Base-by-base conservation (phyloP, 2,329 filamentous ascomycete species). In the Fusarium haematococcum region DNA sequence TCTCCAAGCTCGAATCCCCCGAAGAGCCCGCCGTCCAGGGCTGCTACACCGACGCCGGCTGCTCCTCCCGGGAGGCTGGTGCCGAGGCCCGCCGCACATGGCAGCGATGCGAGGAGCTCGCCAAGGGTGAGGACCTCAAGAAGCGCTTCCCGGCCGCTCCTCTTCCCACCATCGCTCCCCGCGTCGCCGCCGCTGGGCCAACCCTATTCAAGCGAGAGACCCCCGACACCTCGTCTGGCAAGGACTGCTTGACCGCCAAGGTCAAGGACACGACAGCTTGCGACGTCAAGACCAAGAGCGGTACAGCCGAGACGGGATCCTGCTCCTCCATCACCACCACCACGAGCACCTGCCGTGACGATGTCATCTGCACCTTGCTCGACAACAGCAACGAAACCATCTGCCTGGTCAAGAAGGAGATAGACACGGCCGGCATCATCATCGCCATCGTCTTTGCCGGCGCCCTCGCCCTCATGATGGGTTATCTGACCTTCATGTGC, bases 401-500 rank as follows among this genome's bases (percentile, higher is more conserved):
- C n/a, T 89, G 87, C 84, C 82, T 83, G 71, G 81, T 83, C 78
- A 68, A 58, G 50, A 43, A 75, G 37, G 85, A 84, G 75, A 80
- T 89, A 63, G 84, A 83, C 74, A 77, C 83, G 2, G 82, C 82
- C 45, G 88, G 86, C 70, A 82, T 88, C 76, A 81, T 88, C 78
- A 83, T 90, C 71, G 81, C 84, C 76, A 81, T 88, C 71, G 75
- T 86, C 79, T 86, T 91, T 41, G 85, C 82, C 65, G 71, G 80
- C n/a, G 81, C 79, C 68, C 76, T 86, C 70, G 79, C 81, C 71
- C 50, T 83, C 61, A 80, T 83, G 73, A 69, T 86, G 69, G 80
- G 77, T 57, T 74, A 81, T 71, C 80, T 90, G 65, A 84, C 85
- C 77, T 86, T 86, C 83, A 82, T 86, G 73, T 90, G 87, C 85